Evolutionary conservation across 306 rosid genomes (phyloP), one percentile per base, ranked within the genome.

Genomic region (Quillaja saponaria): DNA sequence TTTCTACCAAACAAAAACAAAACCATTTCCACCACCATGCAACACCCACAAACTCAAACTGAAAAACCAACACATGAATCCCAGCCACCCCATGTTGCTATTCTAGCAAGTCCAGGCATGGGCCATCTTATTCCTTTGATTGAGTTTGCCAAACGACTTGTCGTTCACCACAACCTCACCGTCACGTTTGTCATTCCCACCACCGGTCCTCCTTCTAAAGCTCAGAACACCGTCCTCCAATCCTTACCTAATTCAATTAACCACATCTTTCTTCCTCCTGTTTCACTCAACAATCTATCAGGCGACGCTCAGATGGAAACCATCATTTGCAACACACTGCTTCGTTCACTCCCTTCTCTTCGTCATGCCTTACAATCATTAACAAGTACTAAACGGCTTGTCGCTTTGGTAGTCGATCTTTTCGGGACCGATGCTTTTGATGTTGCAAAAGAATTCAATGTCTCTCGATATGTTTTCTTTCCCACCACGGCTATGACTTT

Each of bases 91-190:
- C 69, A 71, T 53, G 63, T 90, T 21, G 88, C 76, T 0, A 72
- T 86, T 50, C 13, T 84, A 1, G 91, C 96, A 0, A 73, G 71
- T 16, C 96, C 96, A 1, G 91, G 95, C 7, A 90, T 90, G 86
- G 96, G 96, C 38, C 96, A 90, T 65, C 82, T 90, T 19, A 90
- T 90, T 40, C 96, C 96, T 4, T 86, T 90, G 67, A 61, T 68
- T 5, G 91, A 82, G 57, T 71, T 86, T 37, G 87, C 95, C 11
- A 89, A 86, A 37, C 71, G 71, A n/a, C 80, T 90, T 6, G 61
- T 78, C 66, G 46, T 9, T 10, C 55, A 34, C 66, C 77, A 78
- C 54, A 42, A 44, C 49, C 66, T 74, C 75, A 18, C 72, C 21
- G 58, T 78, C 57, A 76, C 82, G 12, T 76, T 86, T 68, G 4